phyloP scores from a whole-genome alignment of 306 rosid genomes.

The Cucumis cinereus region DNA sequence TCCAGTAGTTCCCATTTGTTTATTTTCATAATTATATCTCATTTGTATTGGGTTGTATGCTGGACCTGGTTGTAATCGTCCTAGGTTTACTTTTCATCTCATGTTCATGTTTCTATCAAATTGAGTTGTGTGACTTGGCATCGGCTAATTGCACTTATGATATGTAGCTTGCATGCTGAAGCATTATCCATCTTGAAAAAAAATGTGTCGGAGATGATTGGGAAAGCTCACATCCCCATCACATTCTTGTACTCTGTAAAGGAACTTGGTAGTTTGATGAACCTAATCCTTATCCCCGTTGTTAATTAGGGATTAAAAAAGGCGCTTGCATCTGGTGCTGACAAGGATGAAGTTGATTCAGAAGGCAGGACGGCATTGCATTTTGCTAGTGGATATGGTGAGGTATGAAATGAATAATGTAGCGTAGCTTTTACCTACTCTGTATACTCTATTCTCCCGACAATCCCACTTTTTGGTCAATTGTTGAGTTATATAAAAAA shows the following conservation, averaged over 20 bases:
- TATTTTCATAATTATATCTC: neutral
- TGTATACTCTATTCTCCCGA: neutral
- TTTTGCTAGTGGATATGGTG: conserved; percentile 98
- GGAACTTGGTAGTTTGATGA: neutral
- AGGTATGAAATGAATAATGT: conserved; percentile 51
- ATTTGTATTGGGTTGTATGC: neutral
- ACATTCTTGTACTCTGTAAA: neutral
- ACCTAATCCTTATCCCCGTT: neutral
- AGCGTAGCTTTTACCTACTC: neutral
- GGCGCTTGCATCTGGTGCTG: conserved; percentile 74
- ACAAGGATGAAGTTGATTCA: conserved; percentile 92
- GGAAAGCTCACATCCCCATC: neutral
- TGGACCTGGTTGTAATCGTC: neutral
- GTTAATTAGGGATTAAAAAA: conserved; percentile 66
- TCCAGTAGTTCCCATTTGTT: neutral
- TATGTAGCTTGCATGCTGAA: neutral
- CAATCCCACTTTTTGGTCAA: neutral
- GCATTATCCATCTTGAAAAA: neutral
- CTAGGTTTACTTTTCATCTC: neutral
- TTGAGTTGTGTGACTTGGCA: neutral
- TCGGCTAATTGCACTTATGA: neutral
- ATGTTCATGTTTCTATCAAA: neutral
- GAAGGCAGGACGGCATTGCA: conserved; percentile 98
- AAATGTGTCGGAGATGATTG: neutral
- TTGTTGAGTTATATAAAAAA: neutral